phyloP scores from a whole-genome alignment of 352 stramenopile genomes.

The Pythium chondricola region DNA sequence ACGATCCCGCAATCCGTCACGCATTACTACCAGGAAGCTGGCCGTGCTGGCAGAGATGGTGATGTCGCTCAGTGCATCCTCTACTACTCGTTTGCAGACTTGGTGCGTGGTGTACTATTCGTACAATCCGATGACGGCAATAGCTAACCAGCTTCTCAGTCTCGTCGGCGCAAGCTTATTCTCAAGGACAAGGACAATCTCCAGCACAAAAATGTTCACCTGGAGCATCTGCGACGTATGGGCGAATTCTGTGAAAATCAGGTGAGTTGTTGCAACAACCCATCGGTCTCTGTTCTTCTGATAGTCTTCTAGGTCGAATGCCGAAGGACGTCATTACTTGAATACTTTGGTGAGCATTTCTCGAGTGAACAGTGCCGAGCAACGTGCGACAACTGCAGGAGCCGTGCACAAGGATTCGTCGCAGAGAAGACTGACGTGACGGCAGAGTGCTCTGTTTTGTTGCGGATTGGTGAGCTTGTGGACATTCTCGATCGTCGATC shows the following conservation, averaged over 20 bases:
- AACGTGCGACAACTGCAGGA: conserved; percentile 88
- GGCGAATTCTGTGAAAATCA: conserved; percentile 87
- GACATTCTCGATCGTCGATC: too few species aligned
- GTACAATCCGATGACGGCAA: not conserved
- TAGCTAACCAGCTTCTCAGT: conserved; percentile 16
- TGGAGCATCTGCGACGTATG: conserved; percentile 80
- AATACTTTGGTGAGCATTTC: conserved; percentile 89
- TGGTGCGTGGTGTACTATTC: conserved; percentile 35
- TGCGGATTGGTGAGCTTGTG: conserved; percentile 71
- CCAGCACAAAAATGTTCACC: conserved; percentile 73
- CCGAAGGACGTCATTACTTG: conserved; percentile 68
- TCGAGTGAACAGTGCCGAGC: conserved; percentile 54
- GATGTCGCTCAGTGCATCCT: conserved; percentile 81
- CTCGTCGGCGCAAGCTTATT: conserved; percentile 63
- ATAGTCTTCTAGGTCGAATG: conserved; percentile 48
- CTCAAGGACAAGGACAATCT: conserved; percentile 77
- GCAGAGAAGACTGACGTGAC: conserved; percentile 78
- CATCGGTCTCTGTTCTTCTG: conserved; percentile 1
- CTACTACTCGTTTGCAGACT: conserved; percentile 81
- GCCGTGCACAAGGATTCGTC: conserved; percentile 48
- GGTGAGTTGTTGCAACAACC: conserved; percentile 7
- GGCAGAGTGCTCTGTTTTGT: conserved; percentile 52
- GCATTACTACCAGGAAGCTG: conserved; percentile 88
- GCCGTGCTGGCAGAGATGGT: conserved; percentile 73
- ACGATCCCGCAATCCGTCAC: conserved; percentile 86